Base-by-base conservation (phyloP, 148 eudicot species). In the Rhododendron henanense region DNA sequence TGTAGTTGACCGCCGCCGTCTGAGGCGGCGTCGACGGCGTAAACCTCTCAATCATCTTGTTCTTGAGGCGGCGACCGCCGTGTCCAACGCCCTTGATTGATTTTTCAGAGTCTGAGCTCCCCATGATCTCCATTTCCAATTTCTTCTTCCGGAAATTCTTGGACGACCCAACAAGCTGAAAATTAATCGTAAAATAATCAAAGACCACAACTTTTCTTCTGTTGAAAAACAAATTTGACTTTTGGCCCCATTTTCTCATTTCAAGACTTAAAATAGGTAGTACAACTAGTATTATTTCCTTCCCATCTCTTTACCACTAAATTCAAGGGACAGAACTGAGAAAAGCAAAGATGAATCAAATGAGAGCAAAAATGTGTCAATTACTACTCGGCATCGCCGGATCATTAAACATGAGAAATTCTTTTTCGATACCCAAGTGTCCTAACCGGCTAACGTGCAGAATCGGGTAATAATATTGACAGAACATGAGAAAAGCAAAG, bases 1-100 rank as follows among this genome's bases (percentile, higher is more conserved):
- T 39, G 80, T 77, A 77, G 51, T 44, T 77, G 80, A 21, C 50
- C 10, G 16, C 80, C 15, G 80, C 80, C 31, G 80, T 77, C 16
- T 77, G 80, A 21, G 80, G 80, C 80, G 80, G 80, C 80, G 80
- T 77, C 16, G 80, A 77, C 0, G 80, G 80, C 18, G 51, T 21
- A 41, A 77, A 77, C 50, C 80, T 77, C 80, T 77, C 50, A 3
- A 44, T 3, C 23, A 21, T 5, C 45, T 77, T 77, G 31, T 77
- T 77, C 80, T 77, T 77, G 45, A 77, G 53, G 80, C 80, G 80
- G 50, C 80, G 50, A 1, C 50, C 50, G 2, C 50, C 80, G 28
- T 18, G 25, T 10, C 50, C 31, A 3, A 18, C 21, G 31, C 80
- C 51, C 13, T 77, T 77, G 25, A 77, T 21, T 77, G 80, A 77